Evolutionary conservation across 805 yeast species (phyloP).

Genomic region (Brettanomyces sp.): DNA sequence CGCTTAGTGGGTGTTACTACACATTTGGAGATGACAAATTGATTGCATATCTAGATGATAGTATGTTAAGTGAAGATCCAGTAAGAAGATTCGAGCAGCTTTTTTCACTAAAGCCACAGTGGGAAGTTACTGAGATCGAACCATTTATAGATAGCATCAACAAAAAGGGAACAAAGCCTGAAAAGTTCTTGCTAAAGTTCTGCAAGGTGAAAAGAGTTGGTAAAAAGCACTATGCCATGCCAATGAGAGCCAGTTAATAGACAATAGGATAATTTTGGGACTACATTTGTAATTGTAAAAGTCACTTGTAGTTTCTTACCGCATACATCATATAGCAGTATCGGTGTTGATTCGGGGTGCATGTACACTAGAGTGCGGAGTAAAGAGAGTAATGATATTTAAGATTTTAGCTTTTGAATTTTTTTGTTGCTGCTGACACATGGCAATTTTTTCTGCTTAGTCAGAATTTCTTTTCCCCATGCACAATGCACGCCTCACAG

Average conservation of each 20-base stretch:
- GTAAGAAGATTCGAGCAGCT: slow-evolving; percentile 40
- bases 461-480: too few species aligned
- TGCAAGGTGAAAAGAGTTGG: slow-evolving; percentile 47
- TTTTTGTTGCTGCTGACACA: too few species aligned
- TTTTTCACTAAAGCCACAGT: slow-evolving; percentile 43
- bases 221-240: slow-evolving; percentile 18
- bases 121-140: slow-evolving; percentile 53
- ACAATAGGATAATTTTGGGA: too few species aligned
- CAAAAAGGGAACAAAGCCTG: slow-evolving; percentile 41
- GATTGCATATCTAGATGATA: slow-evolving; percentile 46
- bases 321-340: too few species aligned
- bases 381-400: too few species aligned
- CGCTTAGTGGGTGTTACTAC: slow-evolving; percentile 28
- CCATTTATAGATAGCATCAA: slow-evolving; percentile 60
- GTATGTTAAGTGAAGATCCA: slow-evolving; percentile 39
- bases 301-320: too few species aligned
- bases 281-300: too few species aligned
- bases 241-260: not conserved
- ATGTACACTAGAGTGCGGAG: too few species aligned
- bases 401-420: too few species aligned
- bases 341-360: too few species aligned
- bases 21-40: slow-evolving; percentile 16
- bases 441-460: too few species aligned
- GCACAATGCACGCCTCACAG: too few species aligned
- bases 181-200: slow-evolving; percentile 51